Evolutionary conservation across 2,329 filamentous ascomycete species (phyloP).

Genomic region (Sphaerulina musiva): DNA sequence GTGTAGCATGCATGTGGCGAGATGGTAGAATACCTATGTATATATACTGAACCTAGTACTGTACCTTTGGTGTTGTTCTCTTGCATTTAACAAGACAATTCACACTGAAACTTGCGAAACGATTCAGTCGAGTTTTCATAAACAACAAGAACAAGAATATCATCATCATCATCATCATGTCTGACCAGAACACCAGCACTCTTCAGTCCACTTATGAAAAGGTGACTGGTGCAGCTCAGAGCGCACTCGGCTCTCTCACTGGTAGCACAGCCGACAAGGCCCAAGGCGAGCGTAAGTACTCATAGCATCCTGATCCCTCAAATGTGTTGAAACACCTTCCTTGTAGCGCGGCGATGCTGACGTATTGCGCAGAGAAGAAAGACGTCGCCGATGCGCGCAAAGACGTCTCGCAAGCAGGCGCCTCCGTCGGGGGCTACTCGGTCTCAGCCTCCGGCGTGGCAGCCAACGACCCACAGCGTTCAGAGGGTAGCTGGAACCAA

Average conservation of each 20-base stretch:
- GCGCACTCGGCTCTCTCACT: slow-evolving; percentile 63
- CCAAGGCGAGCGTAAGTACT: slow-evolving; percentile 20
- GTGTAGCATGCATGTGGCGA: no score
- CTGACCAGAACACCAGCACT: slow-evolving; percentile 61
- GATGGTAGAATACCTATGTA: no score
- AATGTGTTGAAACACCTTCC: neutral
- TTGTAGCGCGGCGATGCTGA: slow-evolving; percentile 22
- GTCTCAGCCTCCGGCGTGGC: slow-evolving; percentile 64
- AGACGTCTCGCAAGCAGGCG: slow-evolving; percentile 66
- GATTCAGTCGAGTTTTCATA: no score
- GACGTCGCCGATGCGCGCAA: slow-evolving; percentile 60
- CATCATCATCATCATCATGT: slow-evolving; percentile 8
- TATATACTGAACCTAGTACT: no score
- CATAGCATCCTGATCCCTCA: no score
- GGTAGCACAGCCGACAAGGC: slow-evolving; percentile 64
- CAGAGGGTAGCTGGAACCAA: slow-evolving; percentile 74
- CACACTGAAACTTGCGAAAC: no score
- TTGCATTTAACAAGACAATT: no score
- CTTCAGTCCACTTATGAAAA: slow-evolving; percentile 58
- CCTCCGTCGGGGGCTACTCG: slow-evolving; percentile 66
- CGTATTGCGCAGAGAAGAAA: slow-evolving; percentile 49
- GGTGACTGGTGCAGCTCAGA: slow-evolving; percentile 66
- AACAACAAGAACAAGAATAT: no score
- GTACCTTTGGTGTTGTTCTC: no score
- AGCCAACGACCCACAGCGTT: slow-evolving; percentile 66